phyloP scores from a whole-genome alignment of 345 rosid species.

The Laguncularia racemosa region DNA sequence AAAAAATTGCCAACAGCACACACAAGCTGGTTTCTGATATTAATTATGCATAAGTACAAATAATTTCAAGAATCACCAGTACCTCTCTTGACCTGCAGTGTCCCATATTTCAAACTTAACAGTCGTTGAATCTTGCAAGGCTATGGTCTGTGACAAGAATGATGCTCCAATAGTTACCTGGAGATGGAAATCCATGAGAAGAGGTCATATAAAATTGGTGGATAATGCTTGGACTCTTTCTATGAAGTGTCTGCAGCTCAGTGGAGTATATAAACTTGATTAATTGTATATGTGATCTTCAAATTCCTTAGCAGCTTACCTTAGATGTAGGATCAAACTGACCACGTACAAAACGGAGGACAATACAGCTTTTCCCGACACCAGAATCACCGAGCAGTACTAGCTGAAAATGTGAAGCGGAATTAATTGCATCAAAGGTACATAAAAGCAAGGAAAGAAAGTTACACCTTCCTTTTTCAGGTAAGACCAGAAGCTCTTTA shows the following conservation, averaged over 20 bases:
- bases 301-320: slow-evolving; percentile 24
- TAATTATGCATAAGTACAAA: no score
- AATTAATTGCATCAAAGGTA: slow-evolving; percentile 7
- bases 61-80: neutral
- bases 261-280: no score
- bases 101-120: slow-evolving; percentile 99
- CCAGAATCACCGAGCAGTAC: slow-evolving; percentile 97
- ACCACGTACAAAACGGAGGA: slow-evolving; percentile 97
- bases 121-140: slow-evolving; percentile 93
- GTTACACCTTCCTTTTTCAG: no score
- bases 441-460: neutral
- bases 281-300: neutral
- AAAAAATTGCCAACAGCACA: no score
- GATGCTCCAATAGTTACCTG: slow-evolving; percentile 99
- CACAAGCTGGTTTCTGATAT: no score
- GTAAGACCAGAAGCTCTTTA: no score
- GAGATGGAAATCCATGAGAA: slow-evolving; percentile 1
- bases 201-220: no score
- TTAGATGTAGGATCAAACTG: slow-evolving; percentile 97
- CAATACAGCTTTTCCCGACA: slow-evolving; percentile 97
- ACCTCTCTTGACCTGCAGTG: slow-evolving; percentile 99
- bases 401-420: slow-evolving; percentile 39
- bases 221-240: no score
- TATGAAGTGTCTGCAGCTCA: no score
- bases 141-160: slow-evolving; percentile 91